A percentile compares a stretch with the other conserved stretches of the same genome.
These are phyloP conservation scores for Penicillium taxi DNA, from an alignment of 495 filamentous ascomycete genomes.

Conservation along the genomic window DNA sequence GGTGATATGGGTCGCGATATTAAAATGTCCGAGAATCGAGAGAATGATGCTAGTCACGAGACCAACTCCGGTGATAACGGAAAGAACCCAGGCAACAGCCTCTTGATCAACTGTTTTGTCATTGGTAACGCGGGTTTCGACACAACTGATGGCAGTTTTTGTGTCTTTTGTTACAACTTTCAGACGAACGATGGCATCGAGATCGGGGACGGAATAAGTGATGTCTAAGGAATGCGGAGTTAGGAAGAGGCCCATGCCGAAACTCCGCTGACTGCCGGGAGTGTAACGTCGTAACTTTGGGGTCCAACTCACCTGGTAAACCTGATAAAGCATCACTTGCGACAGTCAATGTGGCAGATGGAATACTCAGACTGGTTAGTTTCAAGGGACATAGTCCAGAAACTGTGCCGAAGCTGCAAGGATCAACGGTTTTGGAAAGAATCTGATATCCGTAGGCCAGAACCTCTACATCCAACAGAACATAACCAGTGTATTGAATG, in stretches of 20 bases:
- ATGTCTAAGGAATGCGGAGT: slow-evolving; percentile 41
- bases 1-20: slow-evolving; percentile 90
- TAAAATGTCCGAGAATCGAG: slow-evolving; percentile 75
- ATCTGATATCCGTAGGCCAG: slow-evolving; percentile 68
- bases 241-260: neutral
- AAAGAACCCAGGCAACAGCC: slow-evolving; percentile 80
- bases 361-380: slow-evolving; percentile 22
- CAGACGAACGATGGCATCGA: slow-evolving; percentile 76
- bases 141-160: slow-evolving; percentile 61
- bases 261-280: neutral
- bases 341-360: slow-evolving; percentile 52
- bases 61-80: slow-evolving; percentile 73
- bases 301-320: slow-evolving; percentile 67
- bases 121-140: slow-evolving; percentile 83
- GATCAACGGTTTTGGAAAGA: slow-evolving; percentile 53
- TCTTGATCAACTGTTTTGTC: slow-evolving; percentile 84
- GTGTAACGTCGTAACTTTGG: neutral
- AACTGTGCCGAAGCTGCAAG: slow-evolving; percentile 56
- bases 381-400: slow-evolving; percentile 52
- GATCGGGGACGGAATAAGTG: slow-evolving; percentile 80
- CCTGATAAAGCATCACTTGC: slow-evolving; percentile 42
- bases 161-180: slow-evolving; percentile 58
- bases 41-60: slow-evolving; percentile 71
- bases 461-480: slow-evolving; percentile 60
- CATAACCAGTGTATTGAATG: slow-evolving; percentile 65